Base-by-base conservation (phyloP, 2,329 filamentous ascomycete genomes). In the Akanthomyces lecanii region DNA sequence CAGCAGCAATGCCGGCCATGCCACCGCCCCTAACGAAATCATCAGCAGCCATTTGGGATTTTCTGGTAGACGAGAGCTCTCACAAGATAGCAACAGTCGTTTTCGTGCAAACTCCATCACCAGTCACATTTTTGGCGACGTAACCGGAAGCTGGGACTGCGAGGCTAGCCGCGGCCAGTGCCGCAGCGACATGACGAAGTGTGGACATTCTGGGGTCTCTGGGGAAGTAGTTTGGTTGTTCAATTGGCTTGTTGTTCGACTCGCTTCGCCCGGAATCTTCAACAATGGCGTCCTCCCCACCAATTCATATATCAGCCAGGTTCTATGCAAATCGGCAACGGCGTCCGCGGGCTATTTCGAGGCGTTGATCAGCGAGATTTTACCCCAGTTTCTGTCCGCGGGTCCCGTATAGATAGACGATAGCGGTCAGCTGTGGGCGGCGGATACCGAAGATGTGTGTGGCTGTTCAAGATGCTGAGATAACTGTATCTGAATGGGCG, bases 11-110 rank as follows among this genome's bases (percentile, higher is more conserved):
- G 18, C 63, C 63, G 18, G 63, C 59, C 63, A 64, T 64, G 6
- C 63, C 63, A 48, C 58, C 63, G 21, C 63, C 63, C 4, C 63
- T 64, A 42, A 25, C n/a, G 12, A 42, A 48, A 11, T 44, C 25
- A 47, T 57, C 21, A 38, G 45, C 28, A 21, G 18, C 16, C 10
- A 23, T 25, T 38, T n/a, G 51, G 14, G 7, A 8, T 7, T 14
- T 25, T 38, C 2, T 18, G 14, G 40, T 36, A 51, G 5, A 14
- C 10, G 5, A 42, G 44, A 6, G 18, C 12, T 12, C 68, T 64
- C 47, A 71, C 70, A 75, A 67, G 11, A 75, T 69, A 2, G 72
- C 73, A 0, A 75, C 72, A 0, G 67, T 71, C 5, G 72, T 73
- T 50, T 70, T 75, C 4, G 57, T 68, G 44, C 73, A 75, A 0